Base-by-base conservation (phyloP, 2,329 filamentous ascomycete genomes). In the Graphilbum sp. region DNA sequence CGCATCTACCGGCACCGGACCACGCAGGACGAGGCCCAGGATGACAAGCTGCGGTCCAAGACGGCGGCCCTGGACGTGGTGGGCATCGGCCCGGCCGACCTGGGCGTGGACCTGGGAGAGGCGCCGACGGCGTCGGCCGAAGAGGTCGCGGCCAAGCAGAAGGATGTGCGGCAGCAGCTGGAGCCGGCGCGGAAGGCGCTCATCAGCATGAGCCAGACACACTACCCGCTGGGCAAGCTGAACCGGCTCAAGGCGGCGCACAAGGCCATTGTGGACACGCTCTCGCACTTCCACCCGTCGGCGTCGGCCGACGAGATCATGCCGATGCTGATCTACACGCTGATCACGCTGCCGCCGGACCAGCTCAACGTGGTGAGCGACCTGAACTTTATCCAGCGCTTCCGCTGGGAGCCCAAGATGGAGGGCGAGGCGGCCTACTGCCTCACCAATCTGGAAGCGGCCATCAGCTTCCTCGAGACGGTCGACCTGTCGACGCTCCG, bases 251-350 rank as follows among this genome's bases (percentile, higher is more conserved):
- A 87, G 46, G 75, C 78, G 30, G 83, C 85, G 3, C 90, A 96
- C 57, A 92, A 92, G 61, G 80, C 78, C 46, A 96, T 98, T 45
- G 90, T 98, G 35, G 88, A 96, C 54, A 87, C 86, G 1, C 56
- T 79, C 35, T 67, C 72, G 4, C 66, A 74, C 47, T 76, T 78
- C 42, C 73, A 76, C 44, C 73, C 72, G 16, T 76, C 87, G 1
- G 94, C 90, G 1, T 96, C 90, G 1, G 90, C 90, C 3, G 90
- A 98, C 53, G 90, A 96, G 58, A 92, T 98, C 39, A 76, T 98
- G 55, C 90, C 90, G 1, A 94, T 93, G 56, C 69, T 98, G 45
- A 98, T 98, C 44, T 98, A 93, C 60, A 84, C 86, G 0, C 70
- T 98, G 43, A 92, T 98, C 53, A 95, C 86, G 3, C 79, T 87